phyloP scores from a whole-genome alignment of 768 basidiomycete species.

The Asterophora parasitica region DNA sequence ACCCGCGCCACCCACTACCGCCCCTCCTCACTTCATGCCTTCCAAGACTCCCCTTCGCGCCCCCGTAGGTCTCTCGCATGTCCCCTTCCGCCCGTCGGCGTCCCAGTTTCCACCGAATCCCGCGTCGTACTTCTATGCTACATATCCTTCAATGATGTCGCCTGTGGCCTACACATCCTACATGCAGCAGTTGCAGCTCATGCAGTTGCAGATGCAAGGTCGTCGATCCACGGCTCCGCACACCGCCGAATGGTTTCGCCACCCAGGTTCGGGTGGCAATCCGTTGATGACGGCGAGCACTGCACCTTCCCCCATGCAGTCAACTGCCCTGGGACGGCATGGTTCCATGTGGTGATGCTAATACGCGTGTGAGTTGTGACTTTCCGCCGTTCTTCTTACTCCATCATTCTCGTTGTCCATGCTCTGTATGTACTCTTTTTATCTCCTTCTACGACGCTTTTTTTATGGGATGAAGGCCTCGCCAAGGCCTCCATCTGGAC shows the following conservation, averaged over 20 bases:
- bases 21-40: conserved; percentile 9
- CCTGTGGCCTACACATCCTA: conserved; percentile 20
- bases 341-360: conserved; percentile 16
- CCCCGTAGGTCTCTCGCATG: conserved; percentile 5
- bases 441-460: background rate
- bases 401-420: conserved; percentile 1
- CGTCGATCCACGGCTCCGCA: conserved; percentile 2
- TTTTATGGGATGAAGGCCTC: conserved; percentile 2
- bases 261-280: conserved; percentile 3
- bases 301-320: background rate
- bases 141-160: conserved; percentile 16
- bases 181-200: conserved; percentile 18
- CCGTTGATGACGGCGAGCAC: conserved; percentile 9
- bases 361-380: background rate
- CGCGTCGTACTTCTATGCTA: conserved; percentile 15
- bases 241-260: conserved; percentile 13
- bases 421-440: conserved; percentile 11
- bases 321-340: conserved; percentile 7
- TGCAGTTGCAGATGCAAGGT: conserved; percentile 18
- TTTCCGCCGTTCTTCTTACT: conserved; percentile 1
- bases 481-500: conserved; percentile 7
- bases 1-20: background rate
- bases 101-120: conserved; percentile 8
- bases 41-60: conserved; percentile 4
- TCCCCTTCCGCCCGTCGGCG: conserved; percentile 8